Evolutionary conservation across 2,329 filamentous ascomycete species (phyloP).

Genomic region (Diatrype stigma): DNA sequence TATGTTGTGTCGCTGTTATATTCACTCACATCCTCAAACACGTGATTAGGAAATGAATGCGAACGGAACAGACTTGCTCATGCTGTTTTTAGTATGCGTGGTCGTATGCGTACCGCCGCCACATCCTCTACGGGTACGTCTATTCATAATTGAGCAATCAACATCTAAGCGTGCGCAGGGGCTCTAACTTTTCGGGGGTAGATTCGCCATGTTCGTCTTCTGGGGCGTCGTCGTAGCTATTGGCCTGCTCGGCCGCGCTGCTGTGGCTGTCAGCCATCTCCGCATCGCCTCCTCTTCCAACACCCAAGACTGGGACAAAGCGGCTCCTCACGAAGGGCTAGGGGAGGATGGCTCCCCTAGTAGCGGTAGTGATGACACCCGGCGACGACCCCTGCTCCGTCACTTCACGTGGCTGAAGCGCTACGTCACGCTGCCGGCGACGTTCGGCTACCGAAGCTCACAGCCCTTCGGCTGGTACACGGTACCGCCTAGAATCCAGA

Average conservation of each 20-base stretch:
- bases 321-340: conserved; percentile 1
- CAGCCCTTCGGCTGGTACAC: conserved; percentile 43
- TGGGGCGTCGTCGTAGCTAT: conserved; percentile 36
- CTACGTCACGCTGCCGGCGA: conserved; percentile 34
- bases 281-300: neutral
- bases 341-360: conserved; percentile 1
- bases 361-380: neutral
- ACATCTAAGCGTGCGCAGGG: too few relatives aligned
- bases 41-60: too few relatives aligned
- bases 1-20: too few relatives aligned
- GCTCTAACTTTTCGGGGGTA: conserved; percentile 8
- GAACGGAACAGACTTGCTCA: too few relatives aligned
- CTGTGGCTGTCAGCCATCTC: conserved; percentile 2
- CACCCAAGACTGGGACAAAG: conserved; percentile 5
- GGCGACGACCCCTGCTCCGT: neutral
- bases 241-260: conserved; percentile 29
- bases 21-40: too few relatives aligned
- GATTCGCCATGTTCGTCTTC: conserved; percentile 34
- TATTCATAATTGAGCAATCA: neutral
- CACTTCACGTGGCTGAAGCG: conserved; percentile 26
- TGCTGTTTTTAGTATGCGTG: conserved; percentile 26
- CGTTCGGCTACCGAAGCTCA: conserved; percentile 39
- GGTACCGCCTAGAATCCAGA: conserved; percentile 40
- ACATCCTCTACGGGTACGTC: conserved; percentile 34
- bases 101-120: conserved; percentile 30